Evolutionary conservation across 139 green algal species (phyloP).

Genomic region (Closterium sp.): DNA sequence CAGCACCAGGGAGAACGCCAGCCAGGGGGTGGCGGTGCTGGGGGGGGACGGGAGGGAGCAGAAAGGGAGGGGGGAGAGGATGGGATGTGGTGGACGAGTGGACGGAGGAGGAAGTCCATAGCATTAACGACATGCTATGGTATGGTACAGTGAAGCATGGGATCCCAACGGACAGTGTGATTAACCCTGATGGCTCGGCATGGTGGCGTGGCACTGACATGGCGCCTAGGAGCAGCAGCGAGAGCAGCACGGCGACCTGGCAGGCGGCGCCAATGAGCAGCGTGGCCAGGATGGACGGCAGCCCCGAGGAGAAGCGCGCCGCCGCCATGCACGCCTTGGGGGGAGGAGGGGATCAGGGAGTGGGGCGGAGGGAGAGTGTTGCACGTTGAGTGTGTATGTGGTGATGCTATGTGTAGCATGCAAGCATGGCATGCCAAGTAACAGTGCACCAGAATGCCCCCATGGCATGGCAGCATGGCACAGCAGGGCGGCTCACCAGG

Average conservation of each 20-base stretch:
- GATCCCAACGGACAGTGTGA: background rate
- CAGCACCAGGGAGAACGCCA: background rate
- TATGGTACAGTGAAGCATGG: too few relatives aligned
- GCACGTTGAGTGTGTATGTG: too few relatives aligned
- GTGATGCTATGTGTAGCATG: background rate
- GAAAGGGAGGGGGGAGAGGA: background rate
- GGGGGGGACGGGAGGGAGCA: background rate
- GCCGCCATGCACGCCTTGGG: background rate
- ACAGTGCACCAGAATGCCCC: too few relatives aligned
- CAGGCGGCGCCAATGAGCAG: background rate
- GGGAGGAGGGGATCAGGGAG: background rate
- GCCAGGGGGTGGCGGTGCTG: background rate
- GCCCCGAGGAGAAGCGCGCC: background rate
- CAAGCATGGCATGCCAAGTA: background rate
- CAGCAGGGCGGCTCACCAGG: constrained; percentile 4
- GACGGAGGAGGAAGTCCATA: background rate
- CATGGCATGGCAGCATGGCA: constrained; percentile 3
- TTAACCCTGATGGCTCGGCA: too few relatives aligned
- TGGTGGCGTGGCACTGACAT: background rate
- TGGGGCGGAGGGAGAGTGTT: background rate
- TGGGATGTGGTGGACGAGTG: background rate
- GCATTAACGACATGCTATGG: background rate
- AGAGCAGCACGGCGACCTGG: constrained; percentile 13
- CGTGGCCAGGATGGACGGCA: background rate
- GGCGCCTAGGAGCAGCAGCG: background rate